These are phyloP conservation scores for Pseudozyma thailandica DNA, from an alignment of 1,284 basidiomycete species.

Conservation along the genomic window DNA sequence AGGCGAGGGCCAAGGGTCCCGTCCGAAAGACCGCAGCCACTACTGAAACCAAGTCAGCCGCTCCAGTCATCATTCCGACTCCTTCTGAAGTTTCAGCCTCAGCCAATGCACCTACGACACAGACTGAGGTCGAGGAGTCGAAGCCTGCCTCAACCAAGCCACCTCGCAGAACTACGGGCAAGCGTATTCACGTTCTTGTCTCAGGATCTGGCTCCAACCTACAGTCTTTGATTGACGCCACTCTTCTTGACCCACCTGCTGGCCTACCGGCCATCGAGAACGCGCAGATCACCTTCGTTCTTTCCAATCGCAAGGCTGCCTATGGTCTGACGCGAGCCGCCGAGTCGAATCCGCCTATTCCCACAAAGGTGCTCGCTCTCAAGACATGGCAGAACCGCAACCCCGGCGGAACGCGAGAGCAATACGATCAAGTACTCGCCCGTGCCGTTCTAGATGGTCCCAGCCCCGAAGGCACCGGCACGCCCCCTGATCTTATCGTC, in stretches of 20 bases:
- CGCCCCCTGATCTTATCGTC: conserved; percentile 83
- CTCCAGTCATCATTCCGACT: neutral
- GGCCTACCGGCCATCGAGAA: conserved; percentile 65
- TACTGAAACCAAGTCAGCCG: conserved; percentile 11
- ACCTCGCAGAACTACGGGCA: conserved; percentile 50
- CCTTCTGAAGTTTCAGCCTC: conserved; percentile 6
- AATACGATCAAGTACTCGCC: conserved; percentile 89
- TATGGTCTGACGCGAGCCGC: conserved; percentile 88
- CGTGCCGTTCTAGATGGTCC: conserved; percentile 73
- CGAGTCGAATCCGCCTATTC: conserved; percentile 76
- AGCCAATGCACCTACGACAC: neutral
- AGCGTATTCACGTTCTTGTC: conserved; percentile 64
- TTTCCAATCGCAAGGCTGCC: conserved; percentile 92
- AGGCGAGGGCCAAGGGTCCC: conserved; percentile 28
- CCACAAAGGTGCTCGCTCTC: conserved; percentile 83
- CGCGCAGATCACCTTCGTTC: conserved; percentile 80
- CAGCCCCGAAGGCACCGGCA: conserved; percentile 24
- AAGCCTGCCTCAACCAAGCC: conserved; percentile 17
- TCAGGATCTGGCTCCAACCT: conserved; percentile 79
- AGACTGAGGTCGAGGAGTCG: conserved; percentile 3
- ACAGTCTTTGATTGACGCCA: conserved; percentile 91
- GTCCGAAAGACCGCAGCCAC: conserved; percentile 12
- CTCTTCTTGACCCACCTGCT: conserved; percentile 74
- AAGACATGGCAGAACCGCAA: conserved; percentile 84
- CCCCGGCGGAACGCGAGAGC: conserved; percentile 76